Evolutionary conservation across 2,329 filamentous ascomycete genomes (phyloP), one percentile per base, ranked within the genome.

Genomic region (Pseudogymnoascus verrucosus): DNA sequence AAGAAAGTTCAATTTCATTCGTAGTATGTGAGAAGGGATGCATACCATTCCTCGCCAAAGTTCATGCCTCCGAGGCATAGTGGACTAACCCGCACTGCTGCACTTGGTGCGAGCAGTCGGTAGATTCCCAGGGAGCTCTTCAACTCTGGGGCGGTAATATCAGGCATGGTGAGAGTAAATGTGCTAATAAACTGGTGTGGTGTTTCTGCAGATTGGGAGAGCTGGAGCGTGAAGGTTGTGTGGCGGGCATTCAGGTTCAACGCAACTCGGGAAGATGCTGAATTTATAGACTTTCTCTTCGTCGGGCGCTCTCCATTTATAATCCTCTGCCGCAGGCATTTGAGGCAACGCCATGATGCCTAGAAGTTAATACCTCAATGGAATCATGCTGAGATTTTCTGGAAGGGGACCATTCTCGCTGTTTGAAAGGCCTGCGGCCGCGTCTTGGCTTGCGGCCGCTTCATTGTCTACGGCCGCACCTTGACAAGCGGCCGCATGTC

Each of bases 71-170:
- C 88, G 1, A 91, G 79, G 47, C 82, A 85, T 0, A 90, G 73
- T 4, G 87, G 87, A 66, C 84, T 87, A n/a, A 90, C 87, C 34
- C 85, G 79, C 21, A 90, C 79, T 0, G 82, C 80, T 1, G 89
- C 88, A 0, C 80, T 83, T 8, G 87, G 86, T 1, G 87, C 83
- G 11, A 91, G 80, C 54, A 90, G 74, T 5, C 87, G 84, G 69
- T 89, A 88, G 62, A 84, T 81, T 65, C 79, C 85, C 67, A 90
- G 75, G 63, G 84, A 81, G 64, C 85, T 86, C 73, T 83, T 79
- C 26, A 85, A 80, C 3, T 79, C 74, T 3, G 82, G 77, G 5
- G 81, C 78, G 16, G 77, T 76, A 14, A 76, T 65, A 39, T 65
- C 64, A 65, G 71, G 71, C 72, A 74, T 74, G 7, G 12, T 54